Percentiles rank a stretch among this genome's conserved stretches.
Conservation (phyloP, 768 basidiomycete species). For the Suillus brevipes region DNA sequence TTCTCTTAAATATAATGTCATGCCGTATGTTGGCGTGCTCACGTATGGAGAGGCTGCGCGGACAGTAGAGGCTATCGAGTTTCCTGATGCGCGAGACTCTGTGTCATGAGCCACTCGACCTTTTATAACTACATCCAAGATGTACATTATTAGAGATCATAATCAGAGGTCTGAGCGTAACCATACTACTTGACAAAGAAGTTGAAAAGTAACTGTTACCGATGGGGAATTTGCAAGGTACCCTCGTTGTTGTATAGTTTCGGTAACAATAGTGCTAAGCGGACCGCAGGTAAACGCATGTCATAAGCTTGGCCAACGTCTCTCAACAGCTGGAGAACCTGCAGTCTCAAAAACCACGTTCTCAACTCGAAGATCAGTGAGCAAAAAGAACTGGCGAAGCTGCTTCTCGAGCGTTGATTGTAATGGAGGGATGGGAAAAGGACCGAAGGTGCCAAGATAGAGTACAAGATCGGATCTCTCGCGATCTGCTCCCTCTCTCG, state of each 20-base stretch:
- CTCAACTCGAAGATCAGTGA: not conserved
- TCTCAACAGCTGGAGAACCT: not conserved
- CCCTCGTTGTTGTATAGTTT: constrained; percentile 9
- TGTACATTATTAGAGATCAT: too few relatives aligned
- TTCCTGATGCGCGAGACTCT: constrained; percentile 34
- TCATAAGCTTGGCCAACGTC: not conserved
- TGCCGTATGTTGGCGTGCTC: constrained; percentile 85
- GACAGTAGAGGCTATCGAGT: constrained; percentile 37
- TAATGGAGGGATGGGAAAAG: not conserved
- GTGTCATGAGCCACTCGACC: constrained; percentile 21
- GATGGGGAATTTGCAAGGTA: not conserved
- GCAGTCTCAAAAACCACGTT: not conserved
- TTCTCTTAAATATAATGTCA: constrained; percentile 81
- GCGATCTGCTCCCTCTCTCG: constrained; percentile 27
- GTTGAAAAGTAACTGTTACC: not conserved
- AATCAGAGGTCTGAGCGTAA: too few relatives aligned
- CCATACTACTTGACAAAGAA: too few relatives aligned
- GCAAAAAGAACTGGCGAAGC: not conserved
- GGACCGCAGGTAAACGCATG: constrained; percentile 33
- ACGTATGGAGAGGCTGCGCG: constrained; percentile 73
- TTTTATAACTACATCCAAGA: too few relatives aligned
- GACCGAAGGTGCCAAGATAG: not conserved
- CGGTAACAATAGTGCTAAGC: constrained; percentile 19
- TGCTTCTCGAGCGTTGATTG: not conserved
- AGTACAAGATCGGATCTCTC: constrained; percentile 29